Base-by-base conservation (phyloP, 495 filamentous ascomycete genomes). In the Podospora pseudopauciseta region DNA sequence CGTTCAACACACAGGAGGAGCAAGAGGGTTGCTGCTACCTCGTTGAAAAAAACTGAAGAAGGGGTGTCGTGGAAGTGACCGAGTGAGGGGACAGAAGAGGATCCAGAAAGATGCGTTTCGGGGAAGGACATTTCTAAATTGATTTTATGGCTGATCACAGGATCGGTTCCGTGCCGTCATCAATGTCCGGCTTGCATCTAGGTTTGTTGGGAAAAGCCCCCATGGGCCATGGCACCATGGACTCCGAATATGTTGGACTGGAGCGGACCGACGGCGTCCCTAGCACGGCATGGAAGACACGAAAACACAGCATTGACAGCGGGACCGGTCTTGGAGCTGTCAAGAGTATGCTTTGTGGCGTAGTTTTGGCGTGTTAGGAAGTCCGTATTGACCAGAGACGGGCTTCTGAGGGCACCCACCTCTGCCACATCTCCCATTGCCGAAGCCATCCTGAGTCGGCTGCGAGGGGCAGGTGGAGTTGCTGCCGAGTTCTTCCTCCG, bases 121-220 rank as follows among this genome's bases (percentile, higher is more conserved):
- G n/a, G 55, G 13, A n/a, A 20, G 55, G 55, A 26, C 19, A 49
- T 16, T 6, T 49, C 39, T 49, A 49, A 13, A 49, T 49, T 49
- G 39, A 11, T 49, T 49, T 49, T 49, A 49, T 49, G 39, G 39
- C 9, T 49, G 39, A 49, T 49, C 39, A 49, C 39, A 49, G 15
- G 39, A 49, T 13, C 39, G 13, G 39, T 16, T 49, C 39, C 15
- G 39, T 49, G 39, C 39, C 39, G 6, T 49, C 39, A 49, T 16
- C 39, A 13, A 58, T 26, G 55, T 58, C n/a, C 23, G 55, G 55
- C n/a, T 58, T 4, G 55, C 55, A 58, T 58, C 23, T 11, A 58
- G 58, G 28, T 66, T 58, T 66, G 64, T 60, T 66, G 55, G 34
- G 64, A 6, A 26, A 49, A 16, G 57, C 55, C 27, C 44, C 11